Evolutionary conservation across 139 green algal species (phyloP), one percentile per base, ranked within the genome.

Genomic region (Chlorella sp.): DNA sequence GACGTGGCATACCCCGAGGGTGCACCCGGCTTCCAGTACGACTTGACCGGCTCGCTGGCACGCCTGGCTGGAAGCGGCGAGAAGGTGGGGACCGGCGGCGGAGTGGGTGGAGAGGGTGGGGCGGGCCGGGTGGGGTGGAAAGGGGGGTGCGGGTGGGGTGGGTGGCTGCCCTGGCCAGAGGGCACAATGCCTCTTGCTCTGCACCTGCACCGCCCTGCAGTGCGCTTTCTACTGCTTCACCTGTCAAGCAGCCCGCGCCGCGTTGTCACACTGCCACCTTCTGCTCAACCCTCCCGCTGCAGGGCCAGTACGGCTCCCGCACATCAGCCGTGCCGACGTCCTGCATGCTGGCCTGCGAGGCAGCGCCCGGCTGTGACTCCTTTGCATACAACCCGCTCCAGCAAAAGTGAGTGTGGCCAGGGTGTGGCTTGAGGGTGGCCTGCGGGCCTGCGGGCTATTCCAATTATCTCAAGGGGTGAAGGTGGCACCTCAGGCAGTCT

Each of bases 1-100:
- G 80, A 94, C 66, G 34, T 96, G 18, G 15, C 36, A 0, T 95
- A 92, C 80, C 93, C 92, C 0, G 24, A 83, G 7, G 85, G 82
- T 71, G 64, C 64, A 5, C 94, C 94, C 39, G 94, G 94, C 57
- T 96, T 88, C 48, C 82, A 83, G 1, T 91, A 96, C 39, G 94
- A 96, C 78, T 76, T 86, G 15, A 94, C 79, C 26, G 91, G 91
- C 39, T 85, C 83, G 39, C 60, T 91, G 64, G 48, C 73, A 26
- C 71, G 73, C 0, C 32, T 34, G 34, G 71, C 32, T 37, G 76
- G 40, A 3, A n/a, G 53, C 22, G 85, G 85, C 12, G 71, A 30
- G 19, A 32, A 90, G 79, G 77, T 88, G 87, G 36, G 78, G 14
- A 0, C 11, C n/a, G 48, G 4, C 34, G 32, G 32, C 0, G n/a